A percentile compares a stretch with the other conserved stretches of the same genome.
phyloP scores from a whole-genome alignment of 2,329 filamentous ascomycete species.

The Alternaria solani region DNA sequence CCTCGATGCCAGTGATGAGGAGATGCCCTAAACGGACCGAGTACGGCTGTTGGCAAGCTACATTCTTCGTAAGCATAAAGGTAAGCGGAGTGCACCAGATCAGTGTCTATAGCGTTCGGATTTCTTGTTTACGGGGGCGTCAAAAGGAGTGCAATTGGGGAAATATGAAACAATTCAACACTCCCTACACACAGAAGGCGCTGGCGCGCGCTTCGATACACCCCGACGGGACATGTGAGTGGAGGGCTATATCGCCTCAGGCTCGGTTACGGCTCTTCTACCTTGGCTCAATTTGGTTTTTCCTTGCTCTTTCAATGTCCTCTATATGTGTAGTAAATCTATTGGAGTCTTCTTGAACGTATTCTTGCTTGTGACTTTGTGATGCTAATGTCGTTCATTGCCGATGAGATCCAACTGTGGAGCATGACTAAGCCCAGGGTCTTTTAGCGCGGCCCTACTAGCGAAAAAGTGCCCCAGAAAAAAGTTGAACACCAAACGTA shows the following conservation, averaged over 20 bases:
- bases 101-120: conserved; percentile 9
- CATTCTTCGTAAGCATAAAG: not conserved
- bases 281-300: conserved; percentile 15
- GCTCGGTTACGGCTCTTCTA: conserved; percentile 9
- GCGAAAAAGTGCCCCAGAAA: conserved; percentile 28
- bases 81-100: conserved; percentile 7
- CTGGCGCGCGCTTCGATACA: conserved; percentile 13
- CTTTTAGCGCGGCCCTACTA: conserved; percentile 8
- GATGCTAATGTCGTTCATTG: not conserved
- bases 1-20: conserved; percentile 91
- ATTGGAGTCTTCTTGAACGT: conserved; percentile 9
- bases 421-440: conserved; percentile 25
- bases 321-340: conserved; percentile 12
- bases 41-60: not conserved
- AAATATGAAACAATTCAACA: conserved; percentile 5
- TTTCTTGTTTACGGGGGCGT: conserved; percentile 11
- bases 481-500: conserved; percentile 20
- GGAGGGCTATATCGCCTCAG: not conserved
- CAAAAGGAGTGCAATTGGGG: not conserved
- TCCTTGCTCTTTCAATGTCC: conserved; percentile 5
- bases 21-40: conserved; percentile 51
- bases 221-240: conserved; percentile 5
- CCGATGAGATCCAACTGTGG: not conserved
- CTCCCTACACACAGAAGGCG: conserved; percentile 10
- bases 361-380: not conserved